phyloP scores from a whole-genome alignment of 257 asterid genomes.

The Handroanthus guayacan region DNA sequence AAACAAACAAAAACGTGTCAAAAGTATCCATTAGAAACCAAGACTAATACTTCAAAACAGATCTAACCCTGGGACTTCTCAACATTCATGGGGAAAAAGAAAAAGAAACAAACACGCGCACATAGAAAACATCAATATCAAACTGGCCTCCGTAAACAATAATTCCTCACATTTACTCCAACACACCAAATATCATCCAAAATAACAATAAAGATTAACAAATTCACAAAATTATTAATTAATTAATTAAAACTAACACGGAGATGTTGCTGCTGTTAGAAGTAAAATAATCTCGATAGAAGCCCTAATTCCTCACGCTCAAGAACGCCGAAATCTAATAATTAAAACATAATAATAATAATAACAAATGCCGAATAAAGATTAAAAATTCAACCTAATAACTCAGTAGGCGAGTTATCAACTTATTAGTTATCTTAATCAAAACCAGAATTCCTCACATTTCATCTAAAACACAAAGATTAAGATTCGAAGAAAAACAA shows the following conservation, averaged over 20 bases:
- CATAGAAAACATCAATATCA: not conserved
- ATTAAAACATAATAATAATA: not conserved
- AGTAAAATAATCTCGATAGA: not conserved
- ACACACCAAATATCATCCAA: not conserved
- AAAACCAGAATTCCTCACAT: slow-evolving; percentile 11
- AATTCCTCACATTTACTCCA: slow-evolving; percentile 11
- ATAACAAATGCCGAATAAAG: not conserved
- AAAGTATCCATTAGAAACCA: not conserved
- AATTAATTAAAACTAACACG: not conserved
- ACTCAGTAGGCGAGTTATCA: slow-evolving; percentile 52
- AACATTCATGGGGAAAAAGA: no score
- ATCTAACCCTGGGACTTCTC: not conserved
- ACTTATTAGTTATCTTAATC: not conserved
- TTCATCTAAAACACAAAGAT: not conserved
- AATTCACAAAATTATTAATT: not conserved
- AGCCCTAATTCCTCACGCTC: slow-evolving; percentile 10
- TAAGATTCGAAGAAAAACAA: not conserved
- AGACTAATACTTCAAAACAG: not conserved
- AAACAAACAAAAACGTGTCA: no score
- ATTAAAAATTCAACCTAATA: not conserved
- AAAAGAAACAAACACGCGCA: not conserved
- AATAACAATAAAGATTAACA: not conserved
- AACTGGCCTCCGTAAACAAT: slow-evolving; percentile 9
- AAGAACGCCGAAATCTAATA: slow-evolving; percentile 2
- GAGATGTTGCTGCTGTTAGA: not conserved